Percentiles rank a stretch among this genome's conserved stretches.
Evolutionary conservation across 345 rosid species (phyloP).

Genomic region (Sonneratia caseolaris): DNA sequence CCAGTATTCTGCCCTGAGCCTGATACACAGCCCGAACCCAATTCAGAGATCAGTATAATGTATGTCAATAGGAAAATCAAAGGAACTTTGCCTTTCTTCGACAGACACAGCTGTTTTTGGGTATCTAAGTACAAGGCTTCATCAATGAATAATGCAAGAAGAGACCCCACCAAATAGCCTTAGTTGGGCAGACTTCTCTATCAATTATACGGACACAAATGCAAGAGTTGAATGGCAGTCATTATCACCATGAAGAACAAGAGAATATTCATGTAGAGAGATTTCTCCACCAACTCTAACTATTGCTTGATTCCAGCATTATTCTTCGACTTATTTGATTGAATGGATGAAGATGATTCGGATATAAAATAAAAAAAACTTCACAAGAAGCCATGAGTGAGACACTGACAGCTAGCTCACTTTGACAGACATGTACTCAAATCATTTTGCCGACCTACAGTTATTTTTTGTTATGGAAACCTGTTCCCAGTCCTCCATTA

Average conservation of each 20-base stretch:
- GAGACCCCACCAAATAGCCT: conserved; percentile 2
- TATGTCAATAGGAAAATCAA: background rate
- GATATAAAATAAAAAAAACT: background rate
- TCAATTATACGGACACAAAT: background rate
- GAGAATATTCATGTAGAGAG: background rate
- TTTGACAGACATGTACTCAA: background rate
- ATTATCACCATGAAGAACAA: background rate
- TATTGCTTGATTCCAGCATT: background rate
- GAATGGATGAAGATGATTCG: conserved; percentile 21
- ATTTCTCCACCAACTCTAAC: background rate
- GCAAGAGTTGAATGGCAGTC: background rate
- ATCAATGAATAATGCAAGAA: background rate
- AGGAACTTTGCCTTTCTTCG: background rate
- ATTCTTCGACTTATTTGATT: conserved; percentile 28
- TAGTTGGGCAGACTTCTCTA: background rate
- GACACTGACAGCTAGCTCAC: background rate
- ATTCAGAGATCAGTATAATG: background rate
- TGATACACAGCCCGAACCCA: conserved; percentile 1
- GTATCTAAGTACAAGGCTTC: background rate
- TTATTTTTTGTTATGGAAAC: background rate
- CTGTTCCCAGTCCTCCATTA: background rate
- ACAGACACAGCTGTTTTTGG: background rate
- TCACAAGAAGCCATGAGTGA: background rate
- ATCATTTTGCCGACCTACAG: background rate
- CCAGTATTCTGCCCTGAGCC: conserved; percentile 63